Conservation (phyloP, 176 grass and related monocot species). For the Pontederia crassipes region DNA sequence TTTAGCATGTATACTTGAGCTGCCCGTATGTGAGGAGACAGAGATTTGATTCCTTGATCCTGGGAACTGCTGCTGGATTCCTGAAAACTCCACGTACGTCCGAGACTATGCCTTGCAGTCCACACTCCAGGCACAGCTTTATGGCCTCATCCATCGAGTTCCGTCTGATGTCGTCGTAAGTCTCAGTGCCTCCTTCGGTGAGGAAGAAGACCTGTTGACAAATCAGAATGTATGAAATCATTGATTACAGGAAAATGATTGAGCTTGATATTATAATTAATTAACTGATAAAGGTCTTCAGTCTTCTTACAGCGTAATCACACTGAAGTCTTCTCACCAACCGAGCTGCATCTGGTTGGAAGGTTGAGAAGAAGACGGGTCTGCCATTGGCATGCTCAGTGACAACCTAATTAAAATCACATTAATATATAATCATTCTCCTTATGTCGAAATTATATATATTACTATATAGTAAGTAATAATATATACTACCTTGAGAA, state of each 20-base stretch:
- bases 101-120: slow-evolving; percentile 81
- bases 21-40: slow-evolving; percentile 64
- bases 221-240: neutral
- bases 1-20: slow-evolving; percentile 47
- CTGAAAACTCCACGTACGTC: slow-evolving; percentile 64
- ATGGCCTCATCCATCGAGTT: slow-evolving; percentile 85
- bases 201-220: slow-evolving; percentile 77
- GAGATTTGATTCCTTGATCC: slow-evolving; percentile 78
- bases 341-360: slow-evolving; percentile 74
- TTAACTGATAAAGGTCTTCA: neutral
- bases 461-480: neutral
- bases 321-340: slow-evolving; percentile 56
- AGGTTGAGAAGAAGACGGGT: slow-evolving; percentile 79
- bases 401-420: slow-evolving; percentile 36
- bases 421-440: too few relatives aligned
- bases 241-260: neutral
- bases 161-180: slow-evolving; percentile 47
- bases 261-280: neutral
- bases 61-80: slow-evolving; percentile 42
- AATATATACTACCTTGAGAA: slow-evolving; percentile 31
- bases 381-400: slow-evolving; percentile 47
- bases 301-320: slow-evolving; percentile 45
- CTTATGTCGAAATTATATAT: too few relatives aligned
- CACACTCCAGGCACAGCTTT: slow-evolving; percentile 48
- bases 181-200: slow-evolving; percentile 49